Percentiles rank a stretch among this genome's conserved stretches.
These are phyloP conservation scores for Porpolomopsis calyptriformis DNA, from an alignment of 768 basidiomycete species.

Conservation along the genomic window DNA sequence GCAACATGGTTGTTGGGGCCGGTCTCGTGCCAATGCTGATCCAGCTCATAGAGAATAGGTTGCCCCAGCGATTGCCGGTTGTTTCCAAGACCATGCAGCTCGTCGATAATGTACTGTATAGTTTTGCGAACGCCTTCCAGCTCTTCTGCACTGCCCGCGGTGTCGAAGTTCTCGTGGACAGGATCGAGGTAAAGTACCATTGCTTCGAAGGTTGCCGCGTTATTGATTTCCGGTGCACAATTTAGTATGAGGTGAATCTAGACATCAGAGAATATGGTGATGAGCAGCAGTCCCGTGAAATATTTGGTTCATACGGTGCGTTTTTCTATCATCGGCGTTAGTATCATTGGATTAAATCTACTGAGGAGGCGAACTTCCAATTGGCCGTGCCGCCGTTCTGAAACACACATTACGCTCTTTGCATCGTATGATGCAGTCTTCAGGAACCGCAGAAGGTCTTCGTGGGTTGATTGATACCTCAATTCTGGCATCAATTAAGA, in stretches of 20 bases:
- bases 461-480: constrained; percentile 90
- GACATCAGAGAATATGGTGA: constrained; percentile 48
- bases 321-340: constrained; percentile 7
- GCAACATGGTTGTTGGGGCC: constrained; percentile 90
- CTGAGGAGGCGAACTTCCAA: constrained; percentile 54
- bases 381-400: constrained; percentile 67
- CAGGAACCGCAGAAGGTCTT: constrained; percentile 88
- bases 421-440: constrained; percentile 95
- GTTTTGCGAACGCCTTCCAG: constrained; percentile 77
- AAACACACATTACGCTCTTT: constrained; percentile 87
- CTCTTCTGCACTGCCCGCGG: constrained; percentile 79
- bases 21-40: constrained; percentile 84
- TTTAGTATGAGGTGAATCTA: constrained; percentile 56
- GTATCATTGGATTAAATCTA: neutral
- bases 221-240: constrained; percentile 9
- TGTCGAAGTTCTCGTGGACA: constrained; percentile 71
- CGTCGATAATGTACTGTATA: constrained; percentile 86
- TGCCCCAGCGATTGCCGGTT: constrained; percentile 56
- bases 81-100: constrained; percentile 88
- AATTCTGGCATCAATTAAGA: constrained; percentile 74
- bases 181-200: constrained; percentile 60
- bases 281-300: constrained; percentile 32
- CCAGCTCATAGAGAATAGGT: constrained; percentile 74
- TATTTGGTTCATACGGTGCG: constrained; percentile 45
- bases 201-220: neutral